Base-by-base conservation (phyloP, 306 rosid species). In the Prunus davidiana region DNA sequence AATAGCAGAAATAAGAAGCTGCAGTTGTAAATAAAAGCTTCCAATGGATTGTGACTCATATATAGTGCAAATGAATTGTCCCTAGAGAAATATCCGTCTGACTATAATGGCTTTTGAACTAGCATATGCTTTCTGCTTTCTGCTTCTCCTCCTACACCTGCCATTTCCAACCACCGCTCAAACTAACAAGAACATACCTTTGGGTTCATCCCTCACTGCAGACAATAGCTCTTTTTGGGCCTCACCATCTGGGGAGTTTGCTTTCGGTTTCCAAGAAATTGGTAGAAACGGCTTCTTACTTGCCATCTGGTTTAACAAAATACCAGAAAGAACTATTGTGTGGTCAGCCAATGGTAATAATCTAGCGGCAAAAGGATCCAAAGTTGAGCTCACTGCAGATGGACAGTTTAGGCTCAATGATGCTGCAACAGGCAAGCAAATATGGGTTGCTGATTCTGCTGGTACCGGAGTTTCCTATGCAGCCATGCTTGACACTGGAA, bases 401-500 rank as follows among this genome's bases (percentile, higher is more conserved):
- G 88, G 89, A 6, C 57, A 28, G 30, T 65, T 85, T 25, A 12
- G 24, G 27, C 88, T 88, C 63, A 74, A 66, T 65, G 72, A 46
- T 14, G 72, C 54, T 60, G 76, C 84, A 38, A 19, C 2, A 12
- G 85, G 82, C 28, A 16, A 61, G 3, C 60, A 47, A 19, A 74
- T 79, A 49, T 70, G 72, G 80, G 7, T n/a, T 24, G 58, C 87
- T 11, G 52, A 3, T 3, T 55, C 38, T 3, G 18, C 46, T 47
- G 19, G 1, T 19, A 2, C 9, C 3, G 5, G 0, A 13, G 86
- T 85, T 65, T 76, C 86, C 58, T 60, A 79, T 18, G 91, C 86
- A 7, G 63, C 82, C 34, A 78, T 89, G 90, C 93, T 84, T 28
- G 91, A 92, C 72, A 73, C 18, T 2, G 93, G 96, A 0, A 88